Evolutionary conservation across 2,329 filamentous ascomycete genomes (phyloP).

Genomic region (Aureobasidium sp.): DNA sequence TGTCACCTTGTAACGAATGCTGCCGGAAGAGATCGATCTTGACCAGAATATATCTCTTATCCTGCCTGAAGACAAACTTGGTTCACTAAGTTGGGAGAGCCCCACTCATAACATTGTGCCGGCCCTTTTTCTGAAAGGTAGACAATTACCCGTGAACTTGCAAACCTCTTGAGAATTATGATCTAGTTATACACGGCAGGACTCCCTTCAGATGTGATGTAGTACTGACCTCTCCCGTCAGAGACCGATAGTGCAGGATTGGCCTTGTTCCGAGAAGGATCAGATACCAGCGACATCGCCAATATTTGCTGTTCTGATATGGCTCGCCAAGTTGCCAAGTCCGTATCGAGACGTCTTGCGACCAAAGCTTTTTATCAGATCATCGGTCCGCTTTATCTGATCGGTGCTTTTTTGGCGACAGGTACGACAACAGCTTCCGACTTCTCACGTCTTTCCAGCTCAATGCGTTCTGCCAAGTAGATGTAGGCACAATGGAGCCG

Average conservation of each 20-base stretch:
- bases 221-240: no score
- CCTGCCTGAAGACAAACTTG: background rate
- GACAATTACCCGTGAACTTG: background rate
- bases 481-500: background rate
- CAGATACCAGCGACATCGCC: background rate
- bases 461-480: background rate
- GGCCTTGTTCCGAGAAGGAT: no score
- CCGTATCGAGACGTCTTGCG: background rate
- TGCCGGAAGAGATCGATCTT: background rate
- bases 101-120: background rate
- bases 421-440: background rate
- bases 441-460: background rate
- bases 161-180: background rate
- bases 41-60: background rate
- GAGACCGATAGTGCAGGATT: background rate
- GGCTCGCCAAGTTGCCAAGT: background rate
- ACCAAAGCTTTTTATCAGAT: slow-evolving; percentile 10
- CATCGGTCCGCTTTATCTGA: background rate
- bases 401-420: background rate
- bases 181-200: background rate
- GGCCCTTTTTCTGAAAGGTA: background rate
- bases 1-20: background rate
- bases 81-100: background rate
- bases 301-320: background rate
- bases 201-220: no score